Evolutionary conservation across 1,284 basidiomycete genomes (phyloP).

Genomic region (Inonotus obliquus): DNA sequence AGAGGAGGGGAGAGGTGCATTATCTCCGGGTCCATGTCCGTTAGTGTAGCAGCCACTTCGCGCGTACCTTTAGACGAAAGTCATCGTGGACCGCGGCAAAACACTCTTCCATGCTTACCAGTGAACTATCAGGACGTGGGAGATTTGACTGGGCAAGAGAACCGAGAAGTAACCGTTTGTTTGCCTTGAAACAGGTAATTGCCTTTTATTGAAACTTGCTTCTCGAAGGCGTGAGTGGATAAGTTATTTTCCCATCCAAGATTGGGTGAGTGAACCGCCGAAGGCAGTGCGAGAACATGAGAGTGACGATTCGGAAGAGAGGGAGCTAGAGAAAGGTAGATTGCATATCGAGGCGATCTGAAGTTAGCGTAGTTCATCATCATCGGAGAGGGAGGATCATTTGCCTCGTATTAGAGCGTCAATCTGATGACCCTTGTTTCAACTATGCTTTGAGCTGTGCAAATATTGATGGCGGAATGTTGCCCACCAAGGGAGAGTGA

Average conservation of each 20-base stretch:
- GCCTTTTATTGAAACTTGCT: background rate
- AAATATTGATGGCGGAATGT: background rate
- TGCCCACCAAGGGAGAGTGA: no score
- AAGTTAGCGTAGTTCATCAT: background rate
- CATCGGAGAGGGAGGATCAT: conserved; percentile 5
- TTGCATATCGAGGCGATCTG: background rate
- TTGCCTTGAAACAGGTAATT: conserved; percentile 1
- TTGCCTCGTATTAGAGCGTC: conserved; percentile 1
- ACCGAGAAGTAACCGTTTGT: background rate
- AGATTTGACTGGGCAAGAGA: background rate
- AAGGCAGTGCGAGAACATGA: background rate
- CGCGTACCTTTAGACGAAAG: background rate
- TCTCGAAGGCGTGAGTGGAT: no score
- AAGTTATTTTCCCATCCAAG: no score
- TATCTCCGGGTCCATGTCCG: no score
- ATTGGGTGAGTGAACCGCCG: no score
- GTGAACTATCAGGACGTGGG: background rate
- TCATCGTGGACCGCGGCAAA: background rate
- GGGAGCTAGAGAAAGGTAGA: background rate
- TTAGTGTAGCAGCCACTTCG: no score
- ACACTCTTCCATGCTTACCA: background rate
- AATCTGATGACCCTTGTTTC: conserved; percentile 14
- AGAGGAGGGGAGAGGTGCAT: background rate
- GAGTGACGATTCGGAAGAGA: background rate
- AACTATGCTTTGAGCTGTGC: conserved; percentile 2